Evolutionary conservation across 371 early-diverging fungal genomes (phyloP).

Genomic region (Mortierella sp.): DNA sequence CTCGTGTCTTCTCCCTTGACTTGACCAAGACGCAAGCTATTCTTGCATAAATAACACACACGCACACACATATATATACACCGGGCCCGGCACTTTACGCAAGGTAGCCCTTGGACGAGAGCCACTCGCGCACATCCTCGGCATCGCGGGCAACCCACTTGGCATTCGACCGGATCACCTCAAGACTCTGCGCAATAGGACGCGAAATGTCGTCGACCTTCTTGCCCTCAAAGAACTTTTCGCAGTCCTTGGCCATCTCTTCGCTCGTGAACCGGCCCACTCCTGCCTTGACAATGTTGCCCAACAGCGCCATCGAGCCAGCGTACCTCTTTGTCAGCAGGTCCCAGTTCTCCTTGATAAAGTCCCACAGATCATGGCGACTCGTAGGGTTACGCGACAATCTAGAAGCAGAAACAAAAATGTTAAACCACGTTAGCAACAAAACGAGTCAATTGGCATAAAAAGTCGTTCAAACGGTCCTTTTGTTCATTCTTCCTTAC

Average conservation of each 20-base stretch:
- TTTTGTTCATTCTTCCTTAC: conserved; percentile 17
- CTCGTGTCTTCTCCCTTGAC: neutral
- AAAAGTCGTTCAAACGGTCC: too few species aligned
- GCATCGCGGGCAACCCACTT: conserved; percentile 87
- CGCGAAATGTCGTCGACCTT: conserved; percentile 81
- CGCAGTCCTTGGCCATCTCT: conserved; percentile 78
- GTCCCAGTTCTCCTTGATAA: conserved; percentile 82
- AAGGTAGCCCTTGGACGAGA: conserved; percentile 55
- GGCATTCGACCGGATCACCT: conserved; percentile 81
- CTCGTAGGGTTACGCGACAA: conserved; percentile 70
- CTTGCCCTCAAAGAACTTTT: conserved; percentile 81
- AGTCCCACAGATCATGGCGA: conserved; percentile 84
- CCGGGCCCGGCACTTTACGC: conserved; percentile 10
- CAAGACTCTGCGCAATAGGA: conserved; percentile 88
- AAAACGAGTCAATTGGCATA: too few species aligned
- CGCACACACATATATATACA: neutral
- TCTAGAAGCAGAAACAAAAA: conserved; percentile 58
- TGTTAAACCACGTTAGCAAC: neutral
- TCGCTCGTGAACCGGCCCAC: conserved; percentile 78
- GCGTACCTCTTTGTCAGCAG: conserved; percentile 75
- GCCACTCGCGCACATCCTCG: conserved; percentile 82
- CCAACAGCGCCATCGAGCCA: conserved; percentile 82
- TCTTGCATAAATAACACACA: neutral
- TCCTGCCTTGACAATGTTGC: conserved; percentile 75
- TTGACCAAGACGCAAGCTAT: neutral